Conservation (phyloP, 2,329 filamentous ascomycete species). For the Calonectria leucothoes region DNA sequence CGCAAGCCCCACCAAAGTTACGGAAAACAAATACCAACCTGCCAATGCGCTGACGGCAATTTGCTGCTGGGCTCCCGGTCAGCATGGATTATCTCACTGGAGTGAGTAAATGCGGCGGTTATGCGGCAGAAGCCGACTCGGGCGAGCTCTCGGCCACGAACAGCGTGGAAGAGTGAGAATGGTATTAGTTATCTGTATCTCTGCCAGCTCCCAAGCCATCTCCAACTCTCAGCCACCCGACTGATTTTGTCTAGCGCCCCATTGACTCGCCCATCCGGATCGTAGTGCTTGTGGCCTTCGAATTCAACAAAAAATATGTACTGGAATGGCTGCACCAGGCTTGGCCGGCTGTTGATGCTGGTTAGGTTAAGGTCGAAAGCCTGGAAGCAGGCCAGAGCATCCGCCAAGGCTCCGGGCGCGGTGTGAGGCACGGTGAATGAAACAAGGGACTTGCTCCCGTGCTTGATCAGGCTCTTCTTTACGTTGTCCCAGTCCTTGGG, state of each 20-base stretch:
- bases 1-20: constrained; percentile 30
- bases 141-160: constrained; percentile 7
- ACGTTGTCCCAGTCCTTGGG: constrained; percentile 41
- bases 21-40: constrained; percentile 33
- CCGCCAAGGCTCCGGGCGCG: constrained; percentile 83
- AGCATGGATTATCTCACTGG: constrained; percentile 25
- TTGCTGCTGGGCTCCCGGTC: constrained; percentile 24
- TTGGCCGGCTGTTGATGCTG: constrained; percentile 89
- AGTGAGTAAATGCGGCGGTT: constrained; percentile 22
- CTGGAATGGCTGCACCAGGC: constrained; percentile 80
- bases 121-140: constrained; percentile 13
- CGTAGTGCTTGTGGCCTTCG: constrained; percentile 67
- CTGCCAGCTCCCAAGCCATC: constrained; percentile 79
- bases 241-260: constrained; percentile 69
- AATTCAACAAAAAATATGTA: constrained; percentile 98
- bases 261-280: constrained; percentile 68
- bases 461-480: constrained; percentile 39
- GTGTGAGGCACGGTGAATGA: constrained; percentile 86
- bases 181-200: constrained; percentile 46
- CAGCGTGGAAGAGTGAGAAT: constrained; percentile 21
- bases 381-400: constrained; percentile 83
- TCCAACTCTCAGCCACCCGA: constrained; percentile 68
- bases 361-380: constrained; percentile 82
- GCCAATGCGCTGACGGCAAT: constrained; percentile 25
- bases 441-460: constrained; percentile 76